phyloP scores from a whole-genome alignment of 164 flowering plant genomes.

The Macadamia tetraphylla region DNA sequence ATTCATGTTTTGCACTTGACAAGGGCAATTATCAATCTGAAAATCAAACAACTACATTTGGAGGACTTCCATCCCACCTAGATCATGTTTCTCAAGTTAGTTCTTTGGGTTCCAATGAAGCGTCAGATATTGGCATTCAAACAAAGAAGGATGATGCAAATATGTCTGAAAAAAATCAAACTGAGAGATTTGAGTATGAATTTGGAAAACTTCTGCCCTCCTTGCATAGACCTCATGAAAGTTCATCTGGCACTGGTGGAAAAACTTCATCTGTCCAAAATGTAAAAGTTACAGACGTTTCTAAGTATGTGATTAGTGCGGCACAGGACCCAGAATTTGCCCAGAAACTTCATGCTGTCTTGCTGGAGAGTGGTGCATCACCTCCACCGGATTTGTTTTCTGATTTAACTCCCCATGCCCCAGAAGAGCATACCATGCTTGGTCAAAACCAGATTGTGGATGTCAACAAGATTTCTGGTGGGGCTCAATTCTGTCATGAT shows the following conservation, averaged over 20 bases:
- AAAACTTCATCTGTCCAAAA: slow-evolving; percentile 55
- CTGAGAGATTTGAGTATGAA: slow-evolving; percentile 47
- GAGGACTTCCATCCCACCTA: slow-evolving; percentile 15
- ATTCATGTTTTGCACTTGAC: slow-evolving; percentile 25
- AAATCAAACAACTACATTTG: slow-evolving; percentile 11
- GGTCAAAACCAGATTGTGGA: slow-evolving; percentile 18
- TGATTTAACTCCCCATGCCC: slow-evolving; percentile 31
- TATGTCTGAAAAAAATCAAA: slow-evolving; percentile 25
- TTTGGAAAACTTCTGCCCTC: slow-evolving; percentile 51
- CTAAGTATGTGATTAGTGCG: slow-evolving; percentile 74
- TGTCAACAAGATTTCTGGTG: slow-evolving; percentile 16
- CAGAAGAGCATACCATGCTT: slow-evolving; percentile 23
- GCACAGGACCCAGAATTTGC: slow-evolving; percentile 87
- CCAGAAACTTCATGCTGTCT: slow-evolving; percentile 75
- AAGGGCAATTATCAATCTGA: slow-evolving; percentile 13
- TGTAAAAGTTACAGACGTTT: slow-evolving; percentile 69
- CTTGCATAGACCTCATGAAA: slow-evolving; percentile 26
- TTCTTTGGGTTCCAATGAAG: slow-evolving; percentile 22
- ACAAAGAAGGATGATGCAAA: slow-evolving; percentile 13
- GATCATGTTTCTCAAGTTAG: slow-evolving; percentile 17
- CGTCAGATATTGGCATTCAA: slow-evolving; percentile 13
- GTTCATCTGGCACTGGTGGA: slow-evolving; percentile 25
- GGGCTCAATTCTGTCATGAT: slow-evolving; percentile 8
- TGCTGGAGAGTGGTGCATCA: slow-evolving; percentile 76
- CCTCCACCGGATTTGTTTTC: slow-evolving; percentile 68